Evolutionary conservation across 2,329 filamentous ascomycete species (phyloP), one percentile per base, ranked within the genome.

Genomic region (Pseudogymnoascus sp.): DNA sequence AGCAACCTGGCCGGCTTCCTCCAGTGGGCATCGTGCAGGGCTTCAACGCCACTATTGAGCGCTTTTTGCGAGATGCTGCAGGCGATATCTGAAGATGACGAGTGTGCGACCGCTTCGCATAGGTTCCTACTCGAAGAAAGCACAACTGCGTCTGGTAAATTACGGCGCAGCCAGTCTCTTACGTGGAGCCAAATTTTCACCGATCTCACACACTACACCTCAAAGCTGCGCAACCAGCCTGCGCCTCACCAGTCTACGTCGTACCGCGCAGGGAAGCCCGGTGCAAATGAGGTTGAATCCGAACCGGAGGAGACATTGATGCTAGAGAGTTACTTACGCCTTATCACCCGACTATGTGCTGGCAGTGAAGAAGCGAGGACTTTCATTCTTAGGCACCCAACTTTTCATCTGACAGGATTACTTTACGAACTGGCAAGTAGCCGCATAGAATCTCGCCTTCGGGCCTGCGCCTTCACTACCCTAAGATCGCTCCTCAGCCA

Each of bases 51-150:
- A n/a, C 82, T 96, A 24, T 92, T 96, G 63, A 94, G 91, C 64
- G 92, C 93, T 10, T 99, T 97, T 68, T 99, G 94, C 73, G 93
- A 97, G 71, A 93, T 99, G 86, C 79, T 99, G 13, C 89, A 92
- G 70, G 88, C 92, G 1, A 87, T 99, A 57, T 90, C 94, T 0
- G 86, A 87, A 59, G 91, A 91, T 60, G 84, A 90, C 60, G 84
- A 89, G 60, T 94, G 90, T 68, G 93, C 94, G 29, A 87, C 88
- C 60, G 83, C 89, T 13, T 91, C 93, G 0, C 93, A 99, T 72
- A 85, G 86, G 58, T 99, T 99, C 70, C 78, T 99, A 13, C 81
- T 94, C 1, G 93, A 97, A 68, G 94, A 99, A 71, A 85, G 88
- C 2, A 81, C 85, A 63, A 84, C 87, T 58, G 81, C 86, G 5